Evolutionary conservation across 2,329 filamentous ascomycete species (phyloP).

Genomic region (Claviceps sp.): DNA sequence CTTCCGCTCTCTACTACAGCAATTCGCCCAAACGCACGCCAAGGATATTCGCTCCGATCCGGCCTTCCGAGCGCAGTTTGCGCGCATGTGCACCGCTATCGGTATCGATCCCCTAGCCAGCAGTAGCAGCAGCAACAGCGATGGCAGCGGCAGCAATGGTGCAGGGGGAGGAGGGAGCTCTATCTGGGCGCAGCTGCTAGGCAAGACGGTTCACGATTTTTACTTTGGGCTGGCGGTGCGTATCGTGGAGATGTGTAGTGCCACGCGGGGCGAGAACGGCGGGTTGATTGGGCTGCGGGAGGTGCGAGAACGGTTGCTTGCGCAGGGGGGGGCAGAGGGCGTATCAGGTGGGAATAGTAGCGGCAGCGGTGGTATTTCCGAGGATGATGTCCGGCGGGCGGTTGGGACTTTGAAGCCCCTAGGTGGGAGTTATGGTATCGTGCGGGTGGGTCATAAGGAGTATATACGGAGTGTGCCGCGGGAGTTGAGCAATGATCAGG

Average conservation of each 20-base stretch:
- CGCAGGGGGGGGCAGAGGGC: constrained; percentile 48
- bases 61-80: constrained; percentile 89
- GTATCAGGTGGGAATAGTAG: too few species aligned
- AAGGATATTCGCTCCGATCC: constrained; percentile 95
- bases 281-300: constrained; percentile 78
- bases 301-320: constrained; percentile 58
- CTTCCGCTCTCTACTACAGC: constrained; percentile 88
- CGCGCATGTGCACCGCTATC: constrained; percentile 95
- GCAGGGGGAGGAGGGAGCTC: constrained; percentile 33
- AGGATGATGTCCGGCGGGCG: constrained; percentile 86
- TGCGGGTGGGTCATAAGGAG: constrained; percentile 68
- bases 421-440: constrained; percentile 74
- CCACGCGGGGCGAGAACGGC: constrained; percentile 80
- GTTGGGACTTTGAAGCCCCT: constrained; percentile 79
- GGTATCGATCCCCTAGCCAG: constrained; percentile 81
- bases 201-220: constrained; percentile 89
- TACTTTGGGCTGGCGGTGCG: constrained; percentile 96
- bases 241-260: constrained; percentile 82
- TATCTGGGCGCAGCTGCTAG: constrained; percentile 87
- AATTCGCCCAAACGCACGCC: constrained; percentile 88
- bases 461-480: constrained; percentile 91
- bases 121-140: constrained; percentile 17
- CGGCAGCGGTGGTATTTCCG: constrained; percentile 63
- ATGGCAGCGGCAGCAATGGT: constrained; percentile 12
- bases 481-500: constrained; percentile 90